Evolutionary conservation across 192 early-diverging fungal species (phyloP).

Genomic region (Physocladia obscura): DNA sequence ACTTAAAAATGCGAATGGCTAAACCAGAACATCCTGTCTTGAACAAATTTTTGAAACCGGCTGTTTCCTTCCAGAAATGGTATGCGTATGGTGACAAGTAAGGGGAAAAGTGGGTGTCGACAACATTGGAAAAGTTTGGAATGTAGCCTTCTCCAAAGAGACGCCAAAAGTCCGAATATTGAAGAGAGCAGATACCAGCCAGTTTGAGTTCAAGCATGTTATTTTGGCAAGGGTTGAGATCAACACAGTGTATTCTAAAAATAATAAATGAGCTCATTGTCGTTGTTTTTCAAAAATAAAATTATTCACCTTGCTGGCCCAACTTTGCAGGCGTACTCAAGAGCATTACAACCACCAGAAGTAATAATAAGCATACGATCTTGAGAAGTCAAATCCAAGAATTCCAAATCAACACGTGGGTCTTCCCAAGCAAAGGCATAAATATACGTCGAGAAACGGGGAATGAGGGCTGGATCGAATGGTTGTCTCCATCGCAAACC

Average conservation of each 20-base stretch:
- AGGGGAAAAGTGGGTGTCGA: slow-evolving; percentile 71
- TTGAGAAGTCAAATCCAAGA: slow-evolving; percentile 61
- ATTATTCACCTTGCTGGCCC: slow-evolving; percentile 44
- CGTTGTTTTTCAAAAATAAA: slow-evolving; percentile 3
- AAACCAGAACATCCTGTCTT: slow-evolving; percentile 83
- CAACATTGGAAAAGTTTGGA: slow-evolving; percentile 57
- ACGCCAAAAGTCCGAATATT: slow-evolving; percentile 70
- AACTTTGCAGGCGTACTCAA: slow-evolving; percentile 75
- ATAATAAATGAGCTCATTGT: slow-evolving; percentile 1
- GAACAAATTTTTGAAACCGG: slow-evolving; percentile 65
- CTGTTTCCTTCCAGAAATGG: slow-evolving; percentile 77
- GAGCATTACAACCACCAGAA: slow-evolving; percentile 78
- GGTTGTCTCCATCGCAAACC: slow-evolving; percentile 50
- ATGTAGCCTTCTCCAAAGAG: slow-evolving; percentile 75
- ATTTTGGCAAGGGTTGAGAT: slow-evolving; percentile 93
- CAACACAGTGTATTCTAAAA: slow-evolving; percentile 71
- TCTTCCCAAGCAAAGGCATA: slow-evolving; percentile 90
- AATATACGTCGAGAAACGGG: slow-evolving; percentile 79
- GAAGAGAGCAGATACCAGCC: slow-evolving; percentile 60
- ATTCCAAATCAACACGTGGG: slow-evolving; percentile 70
- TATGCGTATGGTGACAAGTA: slow-evolving; percentile 68
- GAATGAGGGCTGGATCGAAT: slow-evolving; percentile 46
- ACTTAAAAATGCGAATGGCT: slow-evolving; percentile 68
- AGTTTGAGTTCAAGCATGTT: slow-evolving; percentile 85
- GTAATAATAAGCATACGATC: slow-evolving; percentile 80